Conservation (phyloP, 148 eudicot genomes). For the Persicaria tinctoria region DNA sequence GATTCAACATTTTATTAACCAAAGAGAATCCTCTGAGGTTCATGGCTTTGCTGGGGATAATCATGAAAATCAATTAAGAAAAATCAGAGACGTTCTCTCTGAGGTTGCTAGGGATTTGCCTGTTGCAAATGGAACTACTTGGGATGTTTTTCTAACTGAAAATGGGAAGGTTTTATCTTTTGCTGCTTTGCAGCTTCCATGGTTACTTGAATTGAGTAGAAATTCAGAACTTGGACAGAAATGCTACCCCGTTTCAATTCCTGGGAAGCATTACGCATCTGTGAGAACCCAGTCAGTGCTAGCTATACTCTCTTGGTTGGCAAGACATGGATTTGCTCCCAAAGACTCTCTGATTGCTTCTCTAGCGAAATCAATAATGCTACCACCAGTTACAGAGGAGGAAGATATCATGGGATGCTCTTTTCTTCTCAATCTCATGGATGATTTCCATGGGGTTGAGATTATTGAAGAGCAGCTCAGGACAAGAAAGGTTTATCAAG, state of each 20-base stretch:
- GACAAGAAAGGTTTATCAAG: constrained; percentile 63
- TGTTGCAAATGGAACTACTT: constrained; percentile 38
- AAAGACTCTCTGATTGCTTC: constrained; percentile 78
- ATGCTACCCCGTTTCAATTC: constrained; percentile 30
- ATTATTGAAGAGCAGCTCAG: constrained; percentile 83
- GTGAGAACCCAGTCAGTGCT: constrained; percentile 58
- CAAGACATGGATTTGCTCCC: constrained; percentile 72
- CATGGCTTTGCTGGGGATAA: constrained; percentile 27
- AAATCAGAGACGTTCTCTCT: constrained; percentile 42
- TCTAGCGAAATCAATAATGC: constrained; percentile 75
- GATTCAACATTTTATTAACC: constrained; percentile 23
- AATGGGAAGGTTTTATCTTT: constrained; percentile 62
- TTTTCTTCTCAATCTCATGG: constrained; percentile 76
- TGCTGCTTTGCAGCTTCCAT: constrained; percentile 78
- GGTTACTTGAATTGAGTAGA: constrained; percentile 68
- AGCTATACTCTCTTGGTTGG: constrained; percentile 80
- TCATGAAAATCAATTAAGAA: constrained; percentile 37
- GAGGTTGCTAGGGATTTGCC: constrained; percentile 57
- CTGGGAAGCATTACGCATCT: constrained; percentile 38
- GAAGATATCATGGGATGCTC: constrained; percentile 85
- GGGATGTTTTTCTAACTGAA: constrained; percentile 58
- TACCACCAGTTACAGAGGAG: constrained; percentile 85
- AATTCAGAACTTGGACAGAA: constrained; percentile 49
- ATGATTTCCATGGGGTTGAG: constrained; percentile 90
- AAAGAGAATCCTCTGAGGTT: constrained; percentile 32